A percentile compares a stretch with the other conserved stretches of the same genome.
Conservation (phyloP, 139 green algal species). For the Ettlia oleoabundans region DNA sequence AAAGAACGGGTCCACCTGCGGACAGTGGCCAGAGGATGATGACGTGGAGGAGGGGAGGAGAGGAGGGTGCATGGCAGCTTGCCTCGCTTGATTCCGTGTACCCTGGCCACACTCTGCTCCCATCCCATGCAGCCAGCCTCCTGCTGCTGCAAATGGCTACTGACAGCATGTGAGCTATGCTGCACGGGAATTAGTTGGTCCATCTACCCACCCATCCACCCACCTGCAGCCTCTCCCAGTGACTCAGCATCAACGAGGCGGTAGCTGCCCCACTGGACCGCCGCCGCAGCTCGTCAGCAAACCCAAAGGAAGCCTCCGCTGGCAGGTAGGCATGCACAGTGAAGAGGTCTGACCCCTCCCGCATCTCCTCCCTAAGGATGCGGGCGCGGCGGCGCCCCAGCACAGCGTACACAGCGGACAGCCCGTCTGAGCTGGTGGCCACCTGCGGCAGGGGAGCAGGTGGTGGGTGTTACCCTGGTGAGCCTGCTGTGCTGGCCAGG, state of each 20-base stretch:
- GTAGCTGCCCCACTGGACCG: constrained; percentile 84
- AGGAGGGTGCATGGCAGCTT: no score
- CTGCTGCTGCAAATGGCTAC: no score
- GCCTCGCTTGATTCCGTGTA: no score
- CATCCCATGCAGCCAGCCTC: background rate
- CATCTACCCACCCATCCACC: background rate
- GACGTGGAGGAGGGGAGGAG: no score
- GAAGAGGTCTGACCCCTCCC: constrained; percentile 95
- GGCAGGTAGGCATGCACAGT: constrained; percentile 86
- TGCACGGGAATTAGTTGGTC: background rate
- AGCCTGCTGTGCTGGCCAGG: background rate
- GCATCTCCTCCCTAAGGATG: constrained; percentile 91
- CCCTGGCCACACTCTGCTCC: no score
- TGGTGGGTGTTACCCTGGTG: background rate
- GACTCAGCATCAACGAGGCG: constrained; percentile 89
- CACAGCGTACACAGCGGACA: constrained; percentile 84
- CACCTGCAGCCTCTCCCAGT: constrained; percentile 94
- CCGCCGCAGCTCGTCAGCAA: constrained; percentile 93
- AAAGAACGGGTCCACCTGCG: constrained; percentile 96
- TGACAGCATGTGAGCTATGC: background rate
- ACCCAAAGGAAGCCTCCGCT: constrained; percentile 91
- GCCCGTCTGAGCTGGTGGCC: constrained; percentile 65
- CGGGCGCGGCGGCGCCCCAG: constrained; percentile 80
- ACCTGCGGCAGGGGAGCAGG: background rate
- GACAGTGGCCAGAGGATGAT: no score